A percentile compares a stretch with the other conserved stretches of the same genome.
Evolutionary conservation across 352 stramenopile genomes (phyloP).

Genomic region (Achlya hypogyna): DNA sequence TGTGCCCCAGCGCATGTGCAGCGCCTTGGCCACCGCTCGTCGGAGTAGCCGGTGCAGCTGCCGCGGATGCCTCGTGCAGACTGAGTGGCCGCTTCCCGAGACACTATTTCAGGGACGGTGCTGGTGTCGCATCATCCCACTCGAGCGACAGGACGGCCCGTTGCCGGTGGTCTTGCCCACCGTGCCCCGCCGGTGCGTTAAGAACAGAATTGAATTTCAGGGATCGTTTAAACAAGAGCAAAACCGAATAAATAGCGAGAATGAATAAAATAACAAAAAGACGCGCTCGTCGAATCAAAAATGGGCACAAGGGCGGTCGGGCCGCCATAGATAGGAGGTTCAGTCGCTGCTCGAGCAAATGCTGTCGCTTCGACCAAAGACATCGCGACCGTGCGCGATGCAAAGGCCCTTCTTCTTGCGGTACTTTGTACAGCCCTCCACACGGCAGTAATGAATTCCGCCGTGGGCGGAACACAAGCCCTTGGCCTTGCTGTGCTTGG

Average conservation of each 20-base stretch:
- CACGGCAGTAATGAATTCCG: constrained; percentile 60
- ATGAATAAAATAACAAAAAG: constrained; percentile 4
- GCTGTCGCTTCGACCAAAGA: constrained; percentile 19
- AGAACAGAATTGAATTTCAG: not conserved
- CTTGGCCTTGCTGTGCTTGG: constrained; percentile 70
- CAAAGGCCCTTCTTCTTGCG: constrained; percentile 21
- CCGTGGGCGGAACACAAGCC: constrained; percentile 67
- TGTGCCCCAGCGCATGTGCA: too few relatives aligned
- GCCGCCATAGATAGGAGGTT: not conserved
- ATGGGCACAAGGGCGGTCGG: not conserved
- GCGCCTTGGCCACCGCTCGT: too few relatives aligned
- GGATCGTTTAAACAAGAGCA: not conserved
- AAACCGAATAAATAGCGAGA: constrained; percentile 7
- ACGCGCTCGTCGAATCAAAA: not conserved
- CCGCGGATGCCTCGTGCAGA: too few relatives aligned
- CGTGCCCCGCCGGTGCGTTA: not conserved
- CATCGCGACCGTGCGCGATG: constrained; percentile 16
- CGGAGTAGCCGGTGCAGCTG: too few relatives aligned
- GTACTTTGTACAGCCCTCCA: constrained; percentile 65
- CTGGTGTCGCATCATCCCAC: not conserved
- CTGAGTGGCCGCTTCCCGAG: too few relatives aligned
- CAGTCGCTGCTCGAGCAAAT: not conserved
- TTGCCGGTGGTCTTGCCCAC: too few relatives aligned
- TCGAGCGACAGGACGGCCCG: not conserved
- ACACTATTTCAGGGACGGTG: too few relatives aligned